Evolutionary conservation across 164 flowering plant species (phyloP), one percentile per base, ranked within the genome.

Genomic region (Nelumbo lutea): DNA sequence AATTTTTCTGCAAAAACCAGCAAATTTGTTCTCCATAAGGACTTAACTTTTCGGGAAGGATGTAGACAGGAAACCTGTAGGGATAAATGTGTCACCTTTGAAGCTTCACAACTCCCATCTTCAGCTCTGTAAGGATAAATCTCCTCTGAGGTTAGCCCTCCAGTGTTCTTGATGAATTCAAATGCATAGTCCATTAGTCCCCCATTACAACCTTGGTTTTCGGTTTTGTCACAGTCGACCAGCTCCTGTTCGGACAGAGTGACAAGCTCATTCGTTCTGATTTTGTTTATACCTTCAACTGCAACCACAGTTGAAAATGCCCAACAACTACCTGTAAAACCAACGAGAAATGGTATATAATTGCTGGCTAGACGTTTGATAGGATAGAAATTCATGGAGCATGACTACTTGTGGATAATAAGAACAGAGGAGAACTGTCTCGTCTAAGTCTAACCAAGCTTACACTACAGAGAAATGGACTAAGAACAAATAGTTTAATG

Each of bases 241-340:
- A 93, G 74, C 73, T 93, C 90, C 70, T 93, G 98, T 80, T 90
- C 96, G 0, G 96, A 90, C 68, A 90, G 71, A 0, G 98, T 84
- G 2, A 88, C 83, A 6, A 88, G 76, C 61, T 87, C 76, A n/a
- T 79, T 83, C 47, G 97, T 89, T 74, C 77, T 87, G 64, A 93
- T 83, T 9, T 86, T 78, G 69, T 89, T 88, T 44, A 93, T 87
- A 1, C 98, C 96, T 70, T 93, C 98, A 2, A 88, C 93, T 0
- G 93, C 88, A 9, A 68, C 97, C 6, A 91, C 86, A 0, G 96
- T 82, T n/a, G 96, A 93, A 78, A 93, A 93, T 57, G 98, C 96
- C 98, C 98, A 93, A 67, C 96, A 90, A 75, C 96, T 88, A 42
- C 97, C 98, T 93, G 74, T 59, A 67, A 47, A 9, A 43, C 13